phyloP scores from a whole-genome alignment of 2,329 filamentous ascomycete genomes.

The Graphiopsis chlorocephala region DNA sequence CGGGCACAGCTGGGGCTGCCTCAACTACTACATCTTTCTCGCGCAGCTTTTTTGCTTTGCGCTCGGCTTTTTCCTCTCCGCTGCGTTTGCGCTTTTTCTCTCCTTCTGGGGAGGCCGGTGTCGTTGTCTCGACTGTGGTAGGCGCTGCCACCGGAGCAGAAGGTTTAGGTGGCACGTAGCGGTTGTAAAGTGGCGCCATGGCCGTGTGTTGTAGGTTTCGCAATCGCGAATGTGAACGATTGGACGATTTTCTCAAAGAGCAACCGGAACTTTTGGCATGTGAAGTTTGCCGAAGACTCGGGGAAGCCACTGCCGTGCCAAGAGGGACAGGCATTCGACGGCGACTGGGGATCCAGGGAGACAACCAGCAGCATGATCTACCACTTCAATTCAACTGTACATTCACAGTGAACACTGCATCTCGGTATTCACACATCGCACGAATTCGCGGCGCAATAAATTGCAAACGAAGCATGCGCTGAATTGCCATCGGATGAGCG shows the following conservation, averaged over 20 bases:
- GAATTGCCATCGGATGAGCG: constrained; percentile 19
- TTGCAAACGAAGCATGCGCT: not conserved
- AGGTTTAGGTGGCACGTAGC: constrained; percentile 45
- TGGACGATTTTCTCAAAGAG: constrained; percentile 5
- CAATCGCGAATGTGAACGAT: constrained; percentile 12
- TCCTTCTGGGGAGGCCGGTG: constrained; percentile 1
- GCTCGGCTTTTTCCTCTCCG: constrained; percentile 30
- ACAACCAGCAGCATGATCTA: not conserved
- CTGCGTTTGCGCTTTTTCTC: constrained; percentile 34
- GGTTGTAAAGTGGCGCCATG: constrained; percentile 43
- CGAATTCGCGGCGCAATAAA: not conserved
- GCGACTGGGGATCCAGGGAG: not conserved
- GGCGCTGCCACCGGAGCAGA: not conserved
- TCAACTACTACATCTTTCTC: not conserved
- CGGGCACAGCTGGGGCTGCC: not conserved
- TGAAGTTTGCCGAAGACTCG: constrained; percentile 3
- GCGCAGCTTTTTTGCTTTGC: constrained; percentile 33
- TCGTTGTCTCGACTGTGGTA: not conserved
- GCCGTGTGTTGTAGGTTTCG: constrained; percentile 29
- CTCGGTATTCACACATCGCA: not conserved
- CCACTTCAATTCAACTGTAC: not conserved
- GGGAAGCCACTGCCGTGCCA: constrained; percentile 12
- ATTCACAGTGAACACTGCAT: not conserved
- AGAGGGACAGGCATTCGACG: not conserved
- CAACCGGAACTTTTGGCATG: constrained; percentile 11